A percentile compares a stretch with the other conserved stretches of the same genome.
Evolutionary conservation across 1,139 yeast genomes (phyloP).

Genomic region (Hyphopichia wangnamkhiaoensis): DNA sequence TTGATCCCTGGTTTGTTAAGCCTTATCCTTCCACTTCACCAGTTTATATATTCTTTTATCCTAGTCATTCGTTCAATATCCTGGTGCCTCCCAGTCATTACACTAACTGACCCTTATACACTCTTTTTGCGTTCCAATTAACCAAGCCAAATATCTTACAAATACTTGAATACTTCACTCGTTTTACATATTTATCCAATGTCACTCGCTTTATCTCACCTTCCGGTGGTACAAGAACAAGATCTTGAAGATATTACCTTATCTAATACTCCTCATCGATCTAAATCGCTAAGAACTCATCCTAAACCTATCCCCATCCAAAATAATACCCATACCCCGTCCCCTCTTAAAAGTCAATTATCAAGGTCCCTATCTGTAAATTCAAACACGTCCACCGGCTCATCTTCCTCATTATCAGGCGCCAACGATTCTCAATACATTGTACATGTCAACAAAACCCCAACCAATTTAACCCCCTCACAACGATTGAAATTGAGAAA

Average conservation of each 20-base stretch:
- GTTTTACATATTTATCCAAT: no score
- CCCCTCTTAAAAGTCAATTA: constrained; percentile 20
- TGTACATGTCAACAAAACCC: constrained; percentile 27
- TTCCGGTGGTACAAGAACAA: not conserved
- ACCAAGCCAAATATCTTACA: not conserved
- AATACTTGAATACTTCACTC: no score
- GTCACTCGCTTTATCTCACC: constrained; percentile 8
- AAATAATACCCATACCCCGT: constrained; percentile 12
- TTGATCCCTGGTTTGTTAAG: no score
- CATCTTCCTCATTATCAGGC: constrained; percentile 7
- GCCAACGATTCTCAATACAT: constrained; percentile 17
- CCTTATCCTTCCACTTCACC: no score
- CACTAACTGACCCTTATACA: not conserved
- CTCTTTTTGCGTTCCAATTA: not conserved
- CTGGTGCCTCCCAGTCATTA: no score
- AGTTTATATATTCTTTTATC: no score
- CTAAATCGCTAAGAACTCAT: constrained; percentile 1
- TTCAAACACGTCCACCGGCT: constrained; percentile 13
- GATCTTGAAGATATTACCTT: constrained; percentile 10
- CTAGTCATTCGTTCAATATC: no score
- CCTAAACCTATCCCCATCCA: constrained; percentile 3
- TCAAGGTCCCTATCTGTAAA: constrained; percentile 21
- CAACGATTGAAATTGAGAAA: constrained; percentile 39
- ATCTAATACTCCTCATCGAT: not conserved
- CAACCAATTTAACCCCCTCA: constrained; percentile 37